Evolutionary conservation across 768 basidiomycete species (phyloP).

Genomic region (Mycena haematopus): DNA sequence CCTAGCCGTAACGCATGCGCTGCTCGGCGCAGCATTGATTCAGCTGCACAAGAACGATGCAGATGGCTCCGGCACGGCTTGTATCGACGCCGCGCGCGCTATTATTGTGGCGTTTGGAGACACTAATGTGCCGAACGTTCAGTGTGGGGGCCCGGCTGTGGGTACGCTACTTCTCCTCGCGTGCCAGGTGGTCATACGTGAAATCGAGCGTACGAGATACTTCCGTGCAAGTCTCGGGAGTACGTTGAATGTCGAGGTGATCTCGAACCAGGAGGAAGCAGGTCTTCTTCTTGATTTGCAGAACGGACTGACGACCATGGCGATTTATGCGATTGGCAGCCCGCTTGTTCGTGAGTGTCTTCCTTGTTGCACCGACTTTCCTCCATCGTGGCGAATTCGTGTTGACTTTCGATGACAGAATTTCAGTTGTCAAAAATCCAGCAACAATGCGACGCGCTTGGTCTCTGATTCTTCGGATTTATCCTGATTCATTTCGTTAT

Average conservation of each 20-base stretch:
- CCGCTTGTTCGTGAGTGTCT: constrained; percentile 28
- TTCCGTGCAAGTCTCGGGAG: constrained; percentile 21
- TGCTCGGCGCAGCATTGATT: constrained; percentile 27
- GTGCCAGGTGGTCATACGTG: constrained; percentile 23
- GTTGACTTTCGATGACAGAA: constrained; percentile 12
- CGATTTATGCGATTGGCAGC: constrained; percentile 20
- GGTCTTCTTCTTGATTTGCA: constrained; percentile 24
- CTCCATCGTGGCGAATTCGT: neutral
- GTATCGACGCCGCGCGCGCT: constrained; percentile 25
- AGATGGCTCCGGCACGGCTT: constrained; percentile 3
- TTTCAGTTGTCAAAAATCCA: constrained; percentile 27
- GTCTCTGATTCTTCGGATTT: neutral
- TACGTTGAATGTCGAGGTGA: constrained; percentile 21
- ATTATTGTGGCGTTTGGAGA: constrained; percentile 27
- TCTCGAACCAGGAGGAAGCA: constrained; percentile 15
- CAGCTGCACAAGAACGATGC: constrained; percentile 29
- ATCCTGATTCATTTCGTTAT: neutral
- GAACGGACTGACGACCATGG: constrained; percentile 29
- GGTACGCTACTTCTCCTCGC: constrained; percentile 30
- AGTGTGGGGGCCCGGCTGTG: constrained; percentile 24
- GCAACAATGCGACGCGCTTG: constrained; percentile 24
- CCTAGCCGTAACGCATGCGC: constrained; percentile 26
- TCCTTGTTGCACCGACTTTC: neutral
- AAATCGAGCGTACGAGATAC: constrained; percentile 23
- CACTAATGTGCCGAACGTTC: constrained; percentile 17